Percentiles rank a stretch among this genome's conserved stretches.
Evolutionary conservation across 140 eudicot species (phyloP).

Genomic region (Anethum foeniculum): DNA sequence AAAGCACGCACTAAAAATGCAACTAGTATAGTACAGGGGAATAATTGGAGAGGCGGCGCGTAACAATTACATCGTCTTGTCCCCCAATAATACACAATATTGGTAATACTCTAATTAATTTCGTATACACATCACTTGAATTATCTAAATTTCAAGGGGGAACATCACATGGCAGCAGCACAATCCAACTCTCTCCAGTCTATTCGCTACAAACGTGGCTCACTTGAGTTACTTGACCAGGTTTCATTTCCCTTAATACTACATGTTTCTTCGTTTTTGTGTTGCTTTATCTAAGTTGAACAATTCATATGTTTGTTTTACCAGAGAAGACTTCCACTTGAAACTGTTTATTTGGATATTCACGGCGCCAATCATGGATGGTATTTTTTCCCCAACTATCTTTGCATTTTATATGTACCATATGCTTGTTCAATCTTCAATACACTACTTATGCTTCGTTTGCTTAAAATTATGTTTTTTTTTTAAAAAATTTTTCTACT

Average conservation of each 20-base stretch:
- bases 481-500: not conserved
- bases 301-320: constrained; percentile 14
- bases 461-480: not conserved
- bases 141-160: no score
- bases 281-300: no score
- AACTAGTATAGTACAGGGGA: no score
- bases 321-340: constrained; percentile 94
- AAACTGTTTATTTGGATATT: constrained; percentile 69
- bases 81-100: not conserved
- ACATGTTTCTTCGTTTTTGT: no score
- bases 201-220: constrained; percentile 73
- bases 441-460: not conserved
- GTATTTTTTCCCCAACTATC: constrained; percentile 18
- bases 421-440: no score
- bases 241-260: constrained; percentile 12
- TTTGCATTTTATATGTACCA: no score
- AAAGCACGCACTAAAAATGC: no score
- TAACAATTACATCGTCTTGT: not conserved
- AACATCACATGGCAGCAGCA: not conserved
- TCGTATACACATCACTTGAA: no score
- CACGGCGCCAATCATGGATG: constrained; percentile 64
- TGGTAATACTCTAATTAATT: no score
- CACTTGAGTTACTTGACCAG: constrained; percentile 80
- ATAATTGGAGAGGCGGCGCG: not conserved
- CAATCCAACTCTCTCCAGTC: constrained; percentile 37